phyloP scores from a whole-genome alignment of 2,329 filamentous ascomycete genomes.

The Ploettnerulaceae sp. region DNA sequence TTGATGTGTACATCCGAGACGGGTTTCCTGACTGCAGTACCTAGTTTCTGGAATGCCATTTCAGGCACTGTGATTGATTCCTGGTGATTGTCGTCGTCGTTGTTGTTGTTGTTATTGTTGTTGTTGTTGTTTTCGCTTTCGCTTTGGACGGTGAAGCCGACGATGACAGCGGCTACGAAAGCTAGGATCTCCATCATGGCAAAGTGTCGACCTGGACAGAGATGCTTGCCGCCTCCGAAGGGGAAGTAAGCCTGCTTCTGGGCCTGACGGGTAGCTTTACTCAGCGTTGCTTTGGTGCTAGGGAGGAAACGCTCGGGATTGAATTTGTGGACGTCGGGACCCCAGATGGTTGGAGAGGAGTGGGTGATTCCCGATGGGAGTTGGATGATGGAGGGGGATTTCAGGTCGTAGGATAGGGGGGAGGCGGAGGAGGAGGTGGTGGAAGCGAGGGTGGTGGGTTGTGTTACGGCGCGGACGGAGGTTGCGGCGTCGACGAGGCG shows the following conservation, averaged over 20 bases:
- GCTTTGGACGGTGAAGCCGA: constrained; percentile 29
- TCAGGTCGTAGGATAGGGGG: constrained; percentile 38
- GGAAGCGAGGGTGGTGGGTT: constrained; percentile 37
- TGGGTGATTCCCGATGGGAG: constrained; percentile 43
- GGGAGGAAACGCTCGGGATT: constrained; percentile 40
- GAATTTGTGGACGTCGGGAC: constrained; percentile 39
- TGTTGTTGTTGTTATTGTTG: too few species aligned
- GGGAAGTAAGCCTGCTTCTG: constrained; percentile 35
- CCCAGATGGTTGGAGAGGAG: constrained; percentile 40
- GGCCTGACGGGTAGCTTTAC: constrained; percentile 16
- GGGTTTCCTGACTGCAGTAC: constrained; percentile 27
- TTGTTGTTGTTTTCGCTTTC: too few species aligned
- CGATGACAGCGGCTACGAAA: constrained; percentile 33
- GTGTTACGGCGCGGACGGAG: constrained; percentile 38
- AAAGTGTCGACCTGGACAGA: constrained; percentile 39
- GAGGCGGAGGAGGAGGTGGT: constrained; percentile 22
- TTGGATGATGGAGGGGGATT: constrained; percentile 40
- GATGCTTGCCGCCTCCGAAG: constrained; percentile 39
- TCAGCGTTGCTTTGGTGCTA: constrained; percentile 18
- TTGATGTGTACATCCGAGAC: constrained; percentile 21
- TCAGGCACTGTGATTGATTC: too few species aligned
- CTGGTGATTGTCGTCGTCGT: not conserved
- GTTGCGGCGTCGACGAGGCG: constrained; percentile 38
- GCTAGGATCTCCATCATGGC: constrained; percentile 38
- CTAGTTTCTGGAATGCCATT: constrained; percentile 22